A percentile compares a stretch with the other conserved stretches of the same genome.
phyloP scores from a whole-genome alignment of 805 yeast genomes.

The Teunomyces gatunensis region DNA sequence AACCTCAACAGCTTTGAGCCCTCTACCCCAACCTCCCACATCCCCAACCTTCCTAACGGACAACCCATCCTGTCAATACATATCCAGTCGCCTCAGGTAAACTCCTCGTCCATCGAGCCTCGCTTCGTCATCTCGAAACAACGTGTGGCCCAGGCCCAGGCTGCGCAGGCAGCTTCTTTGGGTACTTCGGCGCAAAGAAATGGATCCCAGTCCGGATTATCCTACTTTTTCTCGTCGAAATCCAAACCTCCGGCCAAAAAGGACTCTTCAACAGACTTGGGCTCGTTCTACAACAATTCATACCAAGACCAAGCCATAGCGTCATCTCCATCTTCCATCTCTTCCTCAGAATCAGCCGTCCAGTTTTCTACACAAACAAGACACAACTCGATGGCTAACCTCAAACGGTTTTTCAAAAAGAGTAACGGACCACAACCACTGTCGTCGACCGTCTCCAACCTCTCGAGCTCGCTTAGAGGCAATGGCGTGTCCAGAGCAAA shows the following conservation, averaged over 20 bases:
- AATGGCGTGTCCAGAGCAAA: conserved; percentile 2
- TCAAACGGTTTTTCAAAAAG: conserved; percentile 69
- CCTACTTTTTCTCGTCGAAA: conserved; percentile 44
- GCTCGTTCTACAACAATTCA: conserved; percentile 39
- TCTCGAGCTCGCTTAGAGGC: conserved; percentile 23
- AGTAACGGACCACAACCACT: conserved; percentile 19
- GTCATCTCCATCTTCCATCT: conserved; percentile 24
- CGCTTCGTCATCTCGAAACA: conserved; percentile 82
- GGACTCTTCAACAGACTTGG: conserved; percentile 41
- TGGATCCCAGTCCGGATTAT: conserved; percentile 47
- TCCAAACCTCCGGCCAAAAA: conserved; percentile 35
- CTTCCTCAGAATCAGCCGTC: conserved; percentile 20
- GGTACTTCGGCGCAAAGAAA: conserved; percentile 31
- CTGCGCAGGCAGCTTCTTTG: conserved; percentile 33
- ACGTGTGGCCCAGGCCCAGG: conserved; percentile 56
- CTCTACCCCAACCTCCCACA: conserved; percentile 23
- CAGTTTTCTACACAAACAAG: conserved; percentile 43
- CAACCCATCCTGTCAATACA: conserved; percentile 60
- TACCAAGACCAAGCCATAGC: conserved; percentile 27
- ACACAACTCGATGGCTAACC: conserved; percentile 77
- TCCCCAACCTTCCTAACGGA: conserved; percentile 55
- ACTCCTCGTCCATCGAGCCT: conserved; percentile 67
- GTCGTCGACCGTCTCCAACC: conserved; percentile 16
- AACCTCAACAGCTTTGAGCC: conserved; percentile 3
- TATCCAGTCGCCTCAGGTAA: conserved; percentile 67